Conservation (phyloP, 2,329 filamentous ascomycete species). For the Fusarium pseudocircinatum region DNA sequence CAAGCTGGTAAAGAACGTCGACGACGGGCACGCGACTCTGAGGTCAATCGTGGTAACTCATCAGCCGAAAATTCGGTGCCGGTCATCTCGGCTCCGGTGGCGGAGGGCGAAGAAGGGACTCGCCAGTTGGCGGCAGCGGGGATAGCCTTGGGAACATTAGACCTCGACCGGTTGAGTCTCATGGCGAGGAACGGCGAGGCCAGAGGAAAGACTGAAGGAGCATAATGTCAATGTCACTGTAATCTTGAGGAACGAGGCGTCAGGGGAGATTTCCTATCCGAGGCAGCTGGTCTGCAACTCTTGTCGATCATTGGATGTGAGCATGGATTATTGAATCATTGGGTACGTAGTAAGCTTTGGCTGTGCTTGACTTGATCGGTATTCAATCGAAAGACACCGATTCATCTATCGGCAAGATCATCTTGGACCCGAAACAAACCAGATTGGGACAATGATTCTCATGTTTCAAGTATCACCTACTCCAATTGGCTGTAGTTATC, state of each 20-base stretch:
- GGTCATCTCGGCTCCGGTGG: conserved; percentile 29
- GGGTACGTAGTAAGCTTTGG: conserved; percentile 11
- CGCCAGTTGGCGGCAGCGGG: conserved; percentile 43
- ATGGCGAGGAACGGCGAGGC: conserved; percentile 35
- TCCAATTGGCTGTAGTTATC: conserved; percentile 13
- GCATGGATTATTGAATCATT: conserved; percentile 5
- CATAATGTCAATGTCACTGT: background rate
- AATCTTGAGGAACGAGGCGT: background rate
- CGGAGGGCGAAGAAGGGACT: conserved; percentile 27
- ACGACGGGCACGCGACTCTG: conserved; percentile 45
- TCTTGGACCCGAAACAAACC: conserved; percentile 16
- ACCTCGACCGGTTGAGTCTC: conserved; percentile 47
- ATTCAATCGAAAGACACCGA: conserved; percentile 21
- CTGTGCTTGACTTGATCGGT: conserved; percentile 15
- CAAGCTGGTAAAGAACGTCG: conserved; percentile 45
- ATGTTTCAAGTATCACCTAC: conserved; percentile 6
- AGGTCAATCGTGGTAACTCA: conserved; percentile 36
- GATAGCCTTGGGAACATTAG: conserved; percentile 42
- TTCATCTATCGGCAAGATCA: conserved; percentile 16
- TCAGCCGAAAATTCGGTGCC: conserved; percentile 33
- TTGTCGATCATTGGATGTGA: conserved; percentile 28
- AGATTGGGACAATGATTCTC: conserved; percentile 19
- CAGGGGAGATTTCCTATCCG: conserved; percentile 22
- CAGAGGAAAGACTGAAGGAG: background rate
- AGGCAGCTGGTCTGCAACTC: conserved; percentile 30